phyloP scores from a whole-genome alignment of 2,329 filamentous ascomycete species.

The Harringtonia lauricola region DNA sequence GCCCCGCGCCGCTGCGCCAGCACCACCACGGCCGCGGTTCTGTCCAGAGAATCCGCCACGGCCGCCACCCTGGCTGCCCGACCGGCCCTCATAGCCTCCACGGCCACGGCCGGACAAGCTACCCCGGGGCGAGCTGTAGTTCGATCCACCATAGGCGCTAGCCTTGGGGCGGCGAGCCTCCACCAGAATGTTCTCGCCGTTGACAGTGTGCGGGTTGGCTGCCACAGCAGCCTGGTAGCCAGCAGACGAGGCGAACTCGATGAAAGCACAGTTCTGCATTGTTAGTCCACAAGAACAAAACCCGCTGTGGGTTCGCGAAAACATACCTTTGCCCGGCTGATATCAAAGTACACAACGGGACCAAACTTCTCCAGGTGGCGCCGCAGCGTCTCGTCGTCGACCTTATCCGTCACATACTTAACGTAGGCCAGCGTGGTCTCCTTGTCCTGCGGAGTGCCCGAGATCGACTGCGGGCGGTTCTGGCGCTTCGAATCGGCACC shows the following conservation, averaged over 20 bases:
- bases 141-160: constrained; percentile 58
- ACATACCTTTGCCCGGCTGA: constrained; percentile 71
- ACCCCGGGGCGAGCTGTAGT: constrained; percentile 52
- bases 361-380: constrained; percentile 61
- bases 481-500: constrained; percentile 77
- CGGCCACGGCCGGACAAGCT: constrained; percentile 52
- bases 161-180: constrained; percentile 80
- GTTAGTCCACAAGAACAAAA: neutral
- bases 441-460: constrained; percentile 51
- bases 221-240: constrained; percentile 74
- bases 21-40: constrained; percentile 48
- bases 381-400: constrained; percentile 63
- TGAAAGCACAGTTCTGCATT: constrained; percentile 83
- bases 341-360: constrained; percentile 61
- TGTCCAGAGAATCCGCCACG: constrained; percentile 62
- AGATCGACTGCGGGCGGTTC: constrained; percentile 58
- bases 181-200: constrained; percentile 71
- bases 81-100: constrained; percentile 48
- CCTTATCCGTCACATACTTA: constrained; percentile 88
- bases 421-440: constrained; percentile 79
- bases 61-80: constrained; percentile 47
- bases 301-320: no score
- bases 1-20: constrained; percentile 53
- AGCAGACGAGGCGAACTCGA: constrained; percentile 75
- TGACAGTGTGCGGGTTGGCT: constrained; percentile 78